Base-by-base conservation (phyloP, 2,329 filamentous ascomycete species). In the Talaromyces sp. region DNA sequence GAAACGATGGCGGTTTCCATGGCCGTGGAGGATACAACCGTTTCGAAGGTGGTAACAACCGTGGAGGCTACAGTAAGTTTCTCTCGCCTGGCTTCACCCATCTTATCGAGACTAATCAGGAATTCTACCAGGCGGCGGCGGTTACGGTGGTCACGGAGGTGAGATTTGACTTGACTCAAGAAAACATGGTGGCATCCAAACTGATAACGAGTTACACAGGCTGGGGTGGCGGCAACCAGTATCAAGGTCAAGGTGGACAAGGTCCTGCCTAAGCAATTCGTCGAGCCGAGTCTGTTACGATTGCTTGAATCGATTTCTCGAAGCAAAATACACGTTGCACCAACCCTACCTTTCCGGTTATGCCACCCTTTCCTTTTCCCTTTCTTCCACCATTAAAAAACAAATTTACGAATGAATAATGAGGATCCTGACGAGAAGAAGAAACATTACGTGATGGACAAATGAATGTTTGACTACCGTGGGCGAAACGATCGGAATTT, bases 1-100 rank as follows among this genome's bases (percentile, higher is more conserved):
- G 49, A 61, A 83, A 85, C 62, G 79, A 80, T 65, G 79, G 80
- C 63, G 79, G 80, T 67, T 79, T 76, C 72, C 76, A 78, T 63
- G 78, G 78, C 61, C 79, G 81, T 64, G 77, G 81, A 69, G 80
- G 80, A 67, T 81, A 82, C 70, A 79, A 80, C 27, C 76, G 77
- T 64, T 78, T 77, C 22, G 73, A 76, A 60, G 74, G 74, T 65
- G 72, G 74, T 63, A 72, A 72, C 51, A 70, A 72, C 54, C 68
- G 82, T 67, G 76, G 75, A 58, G 77, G 79, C 36, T 71, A 70
- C 38, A 64, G 70, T 68, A 74, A 72, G 34, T 27, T 43, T 51
- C 34, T 45, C 19, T 51, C 15, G 19, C 8, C 17, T 49, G 6
- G n/a, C 38, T 70, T 67, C n/a, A 34, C 15, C 25, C 13, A 0